Base-by-base conservation (phyloP, 2,329 filamentous ascomycete genomes). In the Ophiocordyceps polyrhachis-furcata region DNA sequence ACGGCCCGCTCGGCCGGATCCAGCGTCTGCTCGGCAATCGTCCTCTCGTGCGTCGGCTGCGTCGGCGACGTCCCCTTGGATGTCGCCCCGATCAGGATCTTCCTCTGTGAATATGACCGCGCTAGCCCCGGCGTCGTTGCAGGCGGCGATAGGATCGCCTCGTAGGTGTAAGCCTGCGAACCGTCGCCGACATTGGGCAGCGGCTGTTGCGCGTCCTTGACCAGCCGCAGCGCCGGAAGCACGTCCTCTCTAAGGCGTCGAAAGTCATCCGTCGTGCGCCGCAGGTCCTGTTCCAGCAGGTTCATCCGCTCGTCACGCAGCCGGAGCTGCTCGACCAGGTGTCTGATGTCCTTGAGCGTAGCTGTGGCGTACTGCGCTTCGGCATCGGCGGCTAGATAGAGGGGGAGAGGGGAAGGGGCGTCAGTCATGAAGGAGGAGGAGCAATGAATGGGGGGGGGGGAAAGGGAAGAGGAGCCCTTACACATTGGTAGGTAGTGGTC, bases 401-500 rank as follows among this genome's bases (percentile, higher is more conserved):
- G 20, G n/a, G 15, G n/a, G 38, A 32, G 9, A 38, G n/a, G 17
- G 43, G 21, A 23, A 44, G 17, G 11, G 14, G n/a, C 17, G 25
- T 28, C 25, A 28, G 25, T 7, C 25, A 28, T 7, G 5, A 11
- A 28, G 2, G 25, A 11, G 6, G 25, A 28, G 25, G 21, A 23
- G 21, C 21, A 23, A 11, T 7, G 25, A 28, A 25, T 5, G 4
- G 23, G 23, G 23, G 8, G 14, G 13, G 1, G 32, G 25, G 15
- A 9, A 17, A n/a, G 32, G 32, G 13, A 28, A 9, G n/a, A n/a
- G n/a, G n/a, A n/a, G n/a, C 25, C 25, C 52, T 48, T 79, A 94
- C 88, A 91, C 43, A 91, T 69, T 35, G 91, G 91, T 44, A 95
- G 74, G 60, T 95, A 98, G 61, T 96, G 85, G 55, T 95, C 89